Conservation (phyloP, 2,329 filamentous ascomycete species). For the Paraphoma chrysanthemicola region DNA sequence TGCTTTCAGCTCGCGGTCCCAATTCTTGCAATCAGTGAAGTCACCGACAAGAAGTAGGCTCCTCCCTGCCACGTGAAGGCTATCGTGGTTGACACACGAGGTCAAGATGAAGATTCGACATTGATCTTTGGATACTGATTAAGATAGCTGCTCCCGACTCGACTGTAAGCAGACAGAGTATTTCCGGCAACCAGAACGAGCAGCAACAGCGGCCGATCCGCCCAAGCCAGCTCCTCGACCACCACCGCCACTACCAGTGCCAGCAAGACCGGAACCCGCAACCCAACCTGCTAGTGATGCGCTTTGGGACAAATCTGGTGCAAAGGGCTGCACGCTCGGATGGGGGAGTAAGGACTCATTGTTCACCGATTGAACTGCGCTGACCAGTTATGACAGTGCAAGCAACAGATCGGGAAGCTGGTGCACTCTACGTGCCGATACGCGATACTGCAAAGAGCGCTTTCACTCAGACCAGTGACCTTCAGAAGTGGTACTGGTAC, state of each 20-base stretch:
- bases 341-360: conserved; percentile 8
- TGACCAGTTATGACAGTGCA: conserved; percentile 5
- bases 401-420: conserved; percentile 10
- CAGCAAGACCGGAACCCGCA: conserved; percentile 2
- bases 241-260: conserved; percentile 13
- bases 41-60: background rate
- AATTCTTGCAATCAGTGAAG: background rate
- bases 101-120: background rate
- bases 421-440: conserved; percentile 9
- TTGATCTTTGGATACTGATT: background rate
- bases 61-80: background rate
- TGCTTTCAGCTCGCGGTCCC: background rate
- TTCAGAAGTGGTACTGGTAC: conserved; percentile 17
- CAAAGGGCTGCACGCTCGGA: conserved; percentile 18
- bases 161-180: background rate
- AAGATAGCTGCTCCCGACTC: background rate
- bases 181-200: background rate
- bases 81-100: background rate
- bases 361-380: background rate
- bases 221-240: conserved; percentile 3
- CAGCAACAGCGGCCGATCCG: background rate
- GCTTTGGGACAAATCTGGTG: conserved; percentile 11
- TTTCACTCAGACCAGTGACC: conserved; percentile 8
- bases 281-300: conserved; percentile 10
- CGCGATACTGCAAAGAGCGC: conserved; percentile 10